Percentiles rank a stretch among this genome's conserved stretches.
Evolutionary conservation across 2,329 filamentous ascomycete species (phyloP).

Genomic region (Hymenoscyphus albidus): DNA sequence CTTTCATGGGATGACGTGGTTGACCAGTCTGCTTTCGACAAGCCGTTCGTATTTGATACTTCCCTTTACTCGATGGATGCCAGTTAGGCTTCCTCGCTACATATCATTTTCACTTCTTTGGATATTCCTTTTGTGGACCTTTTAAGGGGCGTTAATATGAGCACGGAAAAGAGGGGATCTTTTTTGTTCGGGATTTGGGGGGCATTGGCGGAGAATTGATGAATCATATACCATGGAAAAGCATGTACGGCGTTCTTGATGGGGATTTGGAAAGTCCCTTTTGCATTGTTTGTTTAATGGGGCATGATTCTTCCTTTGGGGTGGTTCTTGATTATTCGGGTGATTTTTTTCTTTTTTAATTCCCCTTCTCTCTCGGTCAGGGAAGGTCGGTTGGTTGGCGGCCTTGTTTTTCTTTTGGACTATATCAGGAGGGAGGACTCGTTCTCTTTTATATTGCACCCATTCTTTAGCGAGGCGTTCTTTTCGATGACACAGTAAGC

Average conservation of each 20-base stretch:
- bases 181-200: constrained; percentile 2
- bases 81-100: constrained; percentile 22
- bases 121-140: constrained; percentile 14
- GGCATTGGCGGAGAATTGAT: constrained; percentile 2
- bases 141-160: constrained; percentile 16
- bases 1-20: constrained; percentile 48
- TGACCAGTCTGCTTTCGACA: constrained; percentile 44
- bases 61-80: constrained; percentile 42
- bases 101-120: constrained; percentile 6
- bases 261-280: not conserved
- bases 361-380: not conserved
- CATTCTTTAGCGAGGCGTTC: not conserved
- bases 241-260: constrained; percentile 20
- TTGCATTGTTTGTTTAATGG: not conserved
- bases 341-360: not conserved
- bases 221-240: constrained; percentile 20
- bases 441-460: constrained; percentile 8
- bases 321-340: too few species aligned
- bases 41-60: constrained; percentile 51
- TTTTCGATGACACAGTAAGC: too few species aligned
- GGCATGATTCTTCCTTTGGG: not conserved
- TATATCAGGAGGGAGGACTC: not conserved
- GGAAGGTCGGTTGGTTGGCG: not conserved
- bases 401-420: not conserved
- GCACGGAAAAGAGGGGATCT: constrained; percentile 11